A percentile compares a stretch with the other conserved stretches of the same genome.
Conservation (phyloP, 108 stramenopile species). For the Cylindrotheca closterium region DNA sequence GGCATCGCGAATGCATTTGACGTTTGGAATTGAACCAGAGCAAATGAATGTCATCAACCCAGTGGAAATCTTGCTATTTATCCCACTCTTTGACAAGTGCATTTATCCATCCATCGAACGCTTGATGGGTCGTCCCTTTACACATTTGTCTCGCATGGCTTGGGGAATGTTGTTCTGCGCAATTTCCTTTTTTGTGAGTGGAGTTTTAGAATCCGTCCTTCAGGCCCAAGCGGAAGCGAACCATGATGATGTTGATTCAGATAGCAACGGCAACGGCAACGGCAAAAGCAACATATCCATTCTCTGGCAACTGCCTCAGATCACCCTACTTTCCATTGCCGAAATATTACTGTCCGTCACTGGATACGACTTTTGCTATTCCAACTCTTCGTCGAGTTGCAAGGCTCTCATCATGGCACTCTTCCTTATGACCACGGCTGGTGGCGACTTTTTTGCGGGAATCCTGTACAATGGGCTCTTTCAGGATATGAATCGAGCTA, state of each 20-base stretch:
- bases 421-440: slow-evolving; percentile 48
- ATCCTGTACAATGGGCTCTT: slow-evolving; percentile 40
- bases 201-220: slow-evolving; percentile 43
- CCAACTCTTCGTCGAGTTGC: slow-evolving; percentile 45
- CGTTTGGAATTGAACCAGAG: slow-evolving; percentile 57
- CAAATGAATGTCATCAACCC: slow-evolving; percentile 59
- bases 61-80: slow-evolving; percentile 55
- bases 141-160: slow-evolving; percentile 45
- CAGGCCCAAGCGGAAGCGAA: slow-evolving; percentile 8
- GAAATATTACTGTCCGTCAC: slow-evolving; percentile 67
- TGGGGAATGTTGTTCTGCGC: slow-evolving; percentile 63
- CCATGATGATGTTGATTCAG: too few species aligned
- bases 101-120: slow-evolving; percentile 57
- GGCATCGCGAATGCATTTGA: slow-evolving; percentile 45
- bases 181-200: slow-evolving; percentile 46
- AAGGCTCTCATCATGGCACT: slow-evolving; percentile 45
- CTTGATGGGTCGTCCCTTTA: slow-evolving; percentile 19
- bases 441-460: slow-evolving; percentile 62
- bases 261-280: background rate
- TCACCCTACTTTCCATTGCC: slow-evolving; percentile 52
- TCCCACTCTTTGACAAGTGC: slow-evolving; percentile 58
- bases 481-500: slow-evolving; percentile 10
- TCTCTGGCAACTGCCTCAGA: slow-evolving; percentile 72
- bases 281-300: slow-evolving; percentile 43
- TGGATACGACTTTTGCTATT: slow-evolving; percentile 60